Evolutionary conservation across 2,329 filamentous ascomycete species (phyloP).

Genomic region (Aspergillus luchuensis): DNA sequence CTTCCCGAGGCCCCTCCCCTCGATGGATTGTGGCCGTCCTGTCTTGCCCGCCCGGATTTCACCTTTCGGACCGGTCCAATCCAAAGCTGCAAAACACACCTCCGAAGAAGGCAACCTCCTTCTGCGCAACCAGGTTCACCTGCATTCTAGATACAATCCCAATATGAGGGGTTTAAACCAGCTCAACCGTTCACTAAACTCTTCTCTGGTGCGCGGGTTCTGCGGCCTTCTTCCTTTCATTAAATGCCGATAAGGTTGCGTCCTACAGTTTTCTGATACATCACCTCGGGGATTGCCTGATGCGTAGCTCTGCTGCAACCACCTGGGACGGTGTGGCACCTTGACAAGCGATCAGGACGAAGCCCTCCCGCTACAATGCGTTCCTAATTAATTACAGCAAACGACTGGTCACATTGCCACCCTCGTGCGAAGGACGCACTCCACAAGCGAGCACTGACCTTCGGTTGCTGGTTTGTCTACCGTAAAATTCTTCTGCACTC

Average conservation of each 20-base stretch:
- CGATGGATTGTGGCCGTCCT: conserved; percentile 8
- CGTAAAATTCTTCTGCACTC: not conserved
- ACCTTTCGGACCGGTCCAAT: conserved; percentile 5
- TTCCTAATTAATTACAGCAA: conserved; percentile 8
- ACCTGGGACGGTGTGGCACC: conserved; percentile 6
- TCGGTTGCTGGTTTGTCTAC: not conserved
- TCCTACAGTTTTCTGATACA: conserved; percentile 14
- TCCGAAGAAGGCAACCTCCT: conserved; percentile 2
- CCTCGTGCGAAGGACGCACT: conserved; percentile 14
- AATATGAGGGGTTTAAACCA: not conserved
- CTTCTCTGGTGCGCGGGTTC: not conserved
- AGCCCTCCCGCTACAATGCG: not conserved
- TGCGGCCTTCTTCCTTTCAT: not conserved
- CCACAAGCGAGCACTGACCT: conserved; percentile 1
- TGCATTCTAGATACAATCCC: not conserved
- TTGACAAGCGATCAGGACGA: conserved; percentile 1
- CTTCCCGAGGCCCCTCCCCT: conserved; percentile 5
- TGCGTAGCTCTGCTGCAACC: conserved; percentile 16
- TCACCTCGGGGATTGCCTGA: conserved; percentile 5
- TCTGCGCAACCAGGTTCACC: not conserved
- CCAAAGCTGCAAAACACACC: not conserved
- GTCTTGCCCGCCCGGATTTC: conserved; percentile 11
- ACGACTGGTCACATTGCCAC: conserved; percentile 15
- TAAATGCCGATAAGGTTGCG: conserved; percentile 10
- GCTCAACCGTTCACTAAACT: not conserved